Evolutionary conservation across 2,329 filamentous ascomycete species (phyloP).

Genomic region (Penicillium crustosum): DNA sequence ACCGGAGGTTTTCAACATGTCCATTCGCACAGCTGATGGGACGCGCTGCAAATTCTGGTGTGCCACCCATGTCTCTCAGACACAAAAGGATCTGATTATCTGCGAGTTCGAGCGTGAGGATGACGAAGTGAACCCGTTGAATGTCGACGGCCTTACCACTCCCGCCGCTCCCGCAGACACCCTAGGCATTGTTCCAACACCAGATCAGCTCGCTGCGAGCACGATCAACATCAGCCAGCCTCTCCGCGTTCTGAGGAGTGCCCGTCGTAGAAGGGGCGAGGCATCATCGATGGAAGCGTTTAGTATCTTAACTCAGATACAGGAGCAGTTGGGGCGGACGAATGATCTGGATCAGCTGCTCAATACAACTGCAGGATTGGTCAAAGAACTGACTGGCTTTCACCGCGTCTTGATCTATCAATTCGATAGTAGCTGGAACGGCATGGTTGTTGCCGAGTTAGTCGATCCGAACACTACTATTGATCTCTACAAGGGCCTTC

Average conservation of each 20-base stretch:
- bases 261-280: conserved; percentile 72
- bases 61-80: conserved; percentile 73
- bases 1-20: conserved; percentile 81
- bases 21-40: conserved; percentile 60
- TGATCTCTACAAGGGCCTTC: conserved; percentile 81
- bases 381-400: conserved; percentile 87
- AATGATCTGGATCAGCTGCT: conserved; percentile 70
- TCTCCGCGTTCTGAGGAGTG: conserved; percentile 71
- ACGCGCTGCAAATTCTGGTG: conserved; percentile 75
- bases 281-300: conserved; percentile 83
- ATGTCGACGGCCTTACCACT: conserved; percentile 18
- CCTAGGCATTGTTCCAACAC: conserved; percentile 67
- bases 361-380: conserved; percentile 78
- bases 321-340: conserved; percentile 71
- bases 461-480: conserved; percentile 77
- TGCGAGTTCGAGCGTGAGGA: conserved; percentile 90
- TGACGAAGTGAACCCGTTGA: conserved; percentile 59
- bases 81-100: conserved; percentile 69
- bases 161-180: conserved; percentile 53
- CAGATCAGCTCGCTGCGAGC: conserved; percentile 72
- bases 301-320: conserved; percentile 88
- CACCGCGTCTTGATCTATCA: conserved; percentile 93
- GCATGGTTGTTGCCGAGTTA: conserved; percentile 81
- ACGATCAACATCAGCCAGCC: conserved; percentile 75
- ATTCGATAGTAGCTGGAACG: conserved; percentile 80